Conservation (phyloP, 768 basidiomycete genomes). For the Gymnopilus junonius region DNA sequence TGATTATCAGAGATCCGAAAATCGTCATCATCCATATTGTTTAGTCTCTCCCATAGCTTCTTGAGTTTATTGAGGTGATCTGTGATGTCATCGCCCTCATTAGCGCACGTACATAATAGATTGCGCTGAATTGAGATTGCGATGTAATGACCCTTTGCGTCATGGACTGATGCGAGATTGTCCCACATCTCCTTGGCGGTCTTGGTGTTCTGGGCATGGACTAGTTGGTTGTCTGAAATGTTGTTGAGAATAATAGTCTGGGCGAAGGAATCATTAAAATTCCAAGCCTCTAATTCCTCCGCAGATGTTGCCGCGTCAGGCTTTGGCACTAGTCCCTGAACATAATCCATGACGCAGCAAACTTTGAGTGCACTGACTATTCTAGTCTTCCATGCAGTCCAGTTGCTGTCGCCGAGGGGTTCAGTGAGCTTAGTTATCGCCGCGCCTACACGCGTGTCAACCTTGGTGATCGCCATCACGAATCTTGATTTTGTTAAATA, state of each 20-base stretch:
- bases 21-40: too few species aligned
- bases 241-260: too few species aligned
- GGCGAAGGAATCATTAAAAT: conserved; percentile 22
- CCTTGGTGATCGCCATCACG: too few species aligned
- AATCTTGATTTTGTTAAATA: too few species aligned
- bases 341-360: too few species aligned
- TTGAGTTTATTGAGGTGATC: conserved; percentile 23
- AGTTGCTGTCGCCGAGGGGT: too few species aligned
- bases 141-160: conserved; percentile 22
- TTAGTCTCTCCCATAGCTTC: conserved; percentile 22
- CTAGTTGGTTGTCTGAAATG: conserved; percentile 25
- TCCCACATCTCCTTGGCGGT: conserved; percentile 26
- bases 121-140: conserved; percentile 1
- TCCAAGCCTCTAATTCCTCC: conserved; percentile 9
- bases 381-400: too few species aligned
- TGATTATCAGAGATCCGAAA: background rate
- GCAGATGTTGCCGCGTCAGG: too few species aligned
- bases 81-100: conserved; percentile 14
- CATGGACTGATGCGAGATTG: conserved; percentile 17
- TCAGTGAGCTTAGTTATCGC: too few species aligned
- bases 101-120: conserved; percentile 9
- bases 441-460: too few species aligned
- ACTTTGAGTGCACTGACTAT: too few species aligned
- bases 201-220: conserved; percentile 22
- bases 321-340: too few species aligned